Evolutionary conservation across 208 protist genomes (phyloP), one percentile per base, ranked within the genome.

Genomic region (Perkinsela sp.): DNA sequence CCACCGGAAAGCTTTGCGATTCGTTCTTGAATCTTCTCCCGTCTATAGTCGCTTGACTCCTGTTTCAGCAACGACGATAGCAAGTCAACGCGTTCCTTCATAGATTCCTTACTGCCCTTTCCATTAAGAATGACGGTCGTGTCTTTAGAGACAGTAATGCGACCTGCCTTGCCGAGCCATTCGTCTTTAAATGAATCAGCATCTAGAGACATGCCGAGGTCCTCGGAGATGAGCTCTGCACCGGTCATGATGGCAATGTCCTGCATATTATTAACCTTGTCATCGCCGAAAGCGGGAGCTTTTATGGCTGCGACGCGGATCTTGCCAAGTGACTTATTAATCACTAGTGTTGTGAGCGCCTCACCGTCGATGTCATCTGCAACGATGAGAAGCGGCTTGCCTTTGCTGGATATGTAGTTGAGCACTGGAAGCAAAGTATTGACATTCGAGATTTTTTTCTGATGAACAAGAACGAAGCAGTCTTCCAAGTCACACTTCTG

Each of bases 241-340:
- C 97, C 97, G 28, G 93, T 98, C 32, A 98, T 85, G 72, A 97
- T 79, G 48, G 95, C 92, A 66, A 99, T 95, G 82, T 99, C 97
- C 80, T 98, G 88, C 32, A 99, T 77, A 73, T 87, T 97, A 70
- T 77, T 90, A 71, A 94, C 94, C 81, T 96, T 91, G 78, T 94
- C 95, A 75, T 99, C 97, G 67, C 97, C 97, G 75, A 98, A 99
- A 72, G 96, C 96, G 69, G 96, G 96, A 1, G 95, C 95, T 86
- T 98, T 98, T 67, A 97, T 83, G 68, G 90, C 89, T 70, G 73
- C 74, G 48, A 92, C 82, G 76, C 90, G 89, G 68, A 90, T 78
- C 77, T 85, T 83, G 70, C 83, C 82, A 72, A 88, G 78, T 29
- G 88, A 73, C 74, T 85, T 83, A 78, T 91, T 91, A 75, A 87